A percentile compares a stretch with the other conserved stretches of the same genome.
These are phyloP conservation scores for Aspergillus kassunensis DNA, from an alignment of 495 filamentous ascomycete species.

Conservation along the genomic window DNA sequence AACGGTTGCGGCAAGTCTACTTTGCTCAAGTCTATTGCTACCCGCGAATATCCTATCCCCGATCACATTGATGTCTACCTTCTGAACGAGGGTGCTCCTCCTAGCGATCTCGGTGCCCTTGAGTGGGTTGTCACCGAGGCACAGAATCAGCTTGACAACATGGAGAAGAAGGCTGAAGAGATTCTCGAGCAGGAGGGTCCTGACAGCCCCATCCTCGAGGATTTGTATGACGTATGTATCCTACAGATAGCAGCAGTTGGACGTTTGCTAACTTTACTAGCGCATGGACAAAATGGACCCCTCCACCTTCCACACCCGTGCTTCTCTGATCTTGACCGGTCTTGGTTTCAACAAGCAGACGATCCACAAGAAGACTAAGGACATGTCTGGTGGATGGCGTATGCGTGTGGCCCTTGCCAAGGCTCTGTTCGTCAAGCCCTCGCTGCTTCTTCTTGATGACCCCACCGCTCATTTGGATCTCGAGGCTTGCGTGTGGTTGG, in stretches of 20 bases:
- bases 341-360: conserved; percentile 97
- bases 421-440: conserved; percentile 97
- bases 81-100: conserved; percentile 94
- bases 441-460: conserved; percentile 92
- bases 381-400: conserved; percentile 99
- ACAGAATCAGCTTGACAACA: conserved; percentile 82
- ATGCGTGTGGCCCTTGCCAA: conserved; percentile 98
- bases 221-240: conserved; percentile 85
- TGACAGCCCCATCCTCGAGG: conserved; percentile 85
- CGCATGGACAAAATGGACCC: conserved; percentile 99
- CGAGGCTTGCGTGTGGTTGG: conserved; percentile 98
- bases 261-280: conserved; percentile 46
- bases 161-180: conserved; percentile 86
- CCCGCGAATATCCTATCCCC: conserved; percentile 91
- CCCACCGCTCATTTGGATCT: conserved; percentile 99
- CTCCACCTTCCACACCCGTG: conserved; percentile 97
- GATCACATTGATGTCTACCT: conserved; percentile 98
- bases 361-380: conserved; percentile 98
- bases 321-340: conserved; percentile 95
- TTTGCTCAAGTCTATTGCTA: conserved; percentile 87
- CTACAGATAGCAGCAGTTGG: neutral
- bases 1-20: conserved; percentile 99
- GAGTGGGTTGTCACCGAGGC: conserved; percentile 98
- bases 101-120: conserved; percentile 80
- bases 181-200: conserved; percentile 88